Conservation (phyloP, 73 alveolate species). For the Blepharisma stoltei region DNA sequence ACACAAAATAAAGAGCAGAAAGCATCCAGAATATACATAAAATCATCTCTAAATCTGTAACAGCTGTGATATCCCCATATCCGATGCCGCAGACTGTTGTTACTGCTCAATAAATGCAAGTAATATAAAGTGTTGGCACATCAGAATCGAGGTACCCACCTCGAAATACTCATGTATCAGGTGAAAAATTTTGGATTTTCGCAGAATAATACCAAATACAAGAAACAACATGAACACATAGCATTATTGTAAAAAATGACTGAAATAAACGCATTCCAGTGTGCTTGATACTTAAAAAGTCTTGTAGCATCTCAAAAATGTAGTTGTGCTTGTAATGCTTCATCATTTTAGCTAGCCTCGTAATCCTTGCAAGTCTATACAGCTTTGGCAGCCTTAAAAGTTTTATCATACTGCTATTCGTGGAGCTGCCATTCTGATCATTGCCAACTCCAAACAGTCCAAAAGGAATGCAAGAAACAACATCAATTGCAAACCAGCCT, state of each 20-base stretch:
- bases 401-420: slow-evolving; percentile 39
- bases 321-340: slow-evolving; percentile 38
- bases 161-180: slow-evolving; percentile 80
- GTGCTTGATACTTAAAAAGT: slow-evolving; percentile 48
- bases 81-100: slow-evolving; percentile 72
- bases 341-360: slow-evolving; percentile 52
- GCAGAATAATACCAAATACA: slow-evolving; percentile 83
- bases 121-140: slow-evolving; percentile 46
- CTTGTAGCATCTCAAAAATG: slow-evolving; percentile 40
- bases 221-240: slow-evolving; percentile 70
- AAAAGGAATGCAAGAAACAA: slow-evolving; percentile 72
- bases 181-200: slow-evolving; percentile 63
- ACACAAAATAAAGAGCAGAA: slow-evolving; percentile 66
- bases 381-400: slow-evolving; percentile 62
- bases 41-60: slow-evolving; percentile 45
- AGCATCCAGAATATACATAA: slow-evolving; percentile 54
- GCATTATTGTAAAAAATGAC: slow-evolving; percentile 36
- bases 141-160: slow-evolving; percentile 39
- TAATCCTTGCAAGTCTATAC: slow-evolving; percentile 49
- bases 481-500: slow-evolving; percentile 74
- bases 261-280: slow-evolving; percentile 57
- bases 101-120: slow-evolving; percentile 61
- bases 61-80: slow-evolving; percentile 66
- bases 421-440: neutral
- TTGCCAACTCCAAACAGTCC: slow-evolving; percentile 35